Conservation (phyloP, 2,329 filamentous ascomycete species). For the Aspergillus pseudoterreus region DNA sequence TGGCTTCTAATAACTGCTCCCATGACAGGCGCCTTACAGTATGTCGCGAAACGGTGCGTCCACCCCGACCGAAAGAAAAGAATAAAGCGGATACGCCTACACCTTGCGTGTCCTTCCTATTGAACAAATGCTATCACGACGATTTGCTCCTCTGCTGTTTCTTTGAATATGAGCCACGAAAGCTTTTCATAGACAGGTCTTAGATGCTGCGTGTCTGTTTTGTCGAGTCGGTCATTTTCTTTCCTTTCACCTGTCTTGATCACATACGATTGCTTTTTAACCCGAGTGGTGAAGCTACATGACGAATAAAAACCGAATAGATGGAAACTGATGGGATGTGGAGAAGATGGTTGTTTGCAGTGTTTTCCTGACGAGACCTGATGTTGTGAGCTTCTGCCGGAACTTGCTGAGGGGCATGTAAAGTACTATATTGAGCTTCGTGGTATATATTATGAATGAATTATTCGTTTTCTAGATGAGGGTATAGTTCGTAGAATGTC, state of each 20-base stretch:
- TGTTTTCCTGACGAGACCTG: neutral
- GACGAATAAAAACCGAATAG: neutral
- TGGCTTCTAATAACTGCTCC: neutral
- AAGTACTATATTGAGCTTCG: neutral
- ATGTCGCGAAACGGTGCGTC: slow-evolving; percentile 63
- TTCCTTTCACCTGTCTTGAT: neutral
- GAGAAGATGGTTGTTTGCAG: too few species aligned
- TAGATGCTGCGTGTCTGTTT: neutral
- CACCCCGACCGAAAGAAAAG: slow-evolving; percentile 49
- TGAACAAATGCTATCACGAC: neutral
- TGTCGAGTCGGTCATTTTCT: neutral
- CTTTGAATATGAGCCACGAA: slow-evolving; percentile 1
- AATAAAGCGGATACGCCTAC: slow-evolving; percentile 10
- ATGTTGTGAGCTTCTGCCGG: neutral
- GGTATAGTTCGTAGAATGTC: neutral
- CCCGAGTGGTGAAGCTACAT: too few species aligned
- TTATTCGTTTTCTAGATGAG: neutral
- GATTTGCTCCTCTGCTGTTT: neutral
- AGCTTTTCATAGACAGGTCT: slow-evolving; percentile 1
- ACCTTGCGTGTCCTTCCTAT: neutral
- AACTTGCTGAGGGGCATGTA: neutral
- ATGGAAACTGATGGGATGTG: neutral
- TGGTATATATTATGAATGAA: slow-evolving; percentile 1
- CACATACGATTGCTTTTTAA: too few species aligned
- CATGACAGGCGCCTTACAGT: slow-evolving; percentile 62